Base-by-base conservation (phyloP, 176 grass and related monocot species). In the Pontederia paniculata region DNA sequence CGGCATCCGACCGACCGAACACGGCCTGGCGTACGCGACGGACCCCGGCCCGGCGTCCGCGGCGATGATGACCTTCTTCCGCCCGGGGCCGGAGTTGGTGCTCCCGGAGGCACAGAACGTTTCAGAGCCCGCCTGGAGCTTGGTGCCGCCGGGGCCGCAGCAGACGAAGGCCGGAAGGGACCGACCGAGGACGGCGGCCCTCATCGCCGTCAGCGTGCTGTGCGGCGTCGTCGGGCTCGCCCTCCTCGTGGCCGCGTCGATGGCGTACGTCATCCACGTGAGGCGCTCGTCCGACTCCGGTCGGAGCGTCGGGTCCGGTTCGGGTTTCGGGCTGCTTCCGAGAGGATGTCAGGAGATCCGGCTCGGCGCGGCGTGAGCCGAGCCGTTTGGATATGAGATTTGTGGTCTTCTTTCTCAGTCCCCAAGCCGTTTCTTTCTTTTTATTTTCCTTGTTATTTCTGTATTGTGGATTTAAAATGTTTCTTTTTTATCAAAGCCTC, bases 21-120 rank as follows among this genome's bases (percentile, higher is more conserved):
- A 67, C 64, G 64, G 64, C 48, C 49, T 67, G 23, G n/a, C 1
- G 48, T 1, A 54, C 50, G 25, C 52, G 48, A 67, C 42, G 11
- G 28, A 67, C 31, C 64, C 50, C n/a, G 64, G 64, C 17, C 25
- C 64, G 23, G 11, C 17, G 0, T 67, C 64, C 25, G 16, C 31
- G 10, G 48, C 49, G 13, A 67, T 54, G 64, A 12, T 20, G 48
- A 9, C 49, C 10, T 67, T 67, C 64, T 67, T 67, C 64, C 28
- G 31, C 10, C 49, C 22, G 28, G 49, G 11, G 31, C 64, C 64
- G 10, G 50, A 41, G 17, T 23, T 42, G n/a, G 50, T 23, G 31
- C 64, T 44, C 31, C 64, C 64, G 49, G 64, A 67, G 64, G 64
- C 64, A 9, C 17, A 13, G 49, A 67, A 67, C 48, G 28, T 42